Evolutionary conservation across 208 protist genomes (phyloP).

Genomic region (Acanthamoeba culbertsoni): DNA sequence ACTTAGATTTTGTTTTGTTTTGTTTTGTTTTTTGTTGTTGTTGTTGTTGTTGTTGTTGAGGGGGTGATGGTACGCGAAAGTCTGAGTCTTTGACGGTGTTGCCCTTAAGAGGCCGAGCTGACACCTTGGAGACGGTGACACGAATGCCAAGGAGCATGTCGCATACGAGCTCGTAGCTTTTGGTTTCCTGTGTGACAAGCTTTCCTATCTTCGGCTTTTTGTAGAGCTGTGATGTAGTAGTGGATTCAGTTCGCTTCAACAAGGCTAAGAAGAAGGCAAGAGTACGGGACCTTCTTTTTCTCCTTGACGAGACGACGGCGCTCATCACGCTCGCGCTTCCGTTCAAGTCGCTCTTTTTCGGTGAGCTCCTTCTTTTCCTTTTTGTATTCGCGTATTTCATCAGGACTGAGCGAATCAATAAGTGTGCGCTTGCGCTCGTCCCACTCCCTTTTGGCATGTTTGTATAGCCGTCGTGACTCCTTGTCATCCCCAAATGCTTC

Average conservation of each 20-base stretch:
- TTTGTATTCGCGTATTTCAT: slow-evolving; percentile 10
- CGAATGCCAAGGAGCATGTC: slow-evolving; percentile 49
- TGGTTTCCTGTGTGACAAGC: neutral
- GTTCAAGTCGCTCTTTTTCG: neutral
- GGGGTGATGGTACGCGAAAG: neutral
- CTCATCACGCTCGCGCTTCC: neutral
- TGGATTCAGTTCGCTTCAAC: too few relatives aligned
- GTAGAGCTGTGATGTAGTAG: too few relatives aligned
- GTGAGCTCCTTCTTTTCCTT: slow-evolving; percentile 46
- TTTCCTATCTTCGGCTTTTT: slow-evolving; percentile 11
- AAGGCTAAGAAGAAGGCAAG: neutral
- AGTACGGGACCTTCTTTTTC: neutral
- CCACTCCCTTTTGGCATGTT: neutral
- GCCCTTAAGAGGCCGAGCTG: neutral
- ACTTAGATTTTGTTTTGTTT: too few relatives aligned
- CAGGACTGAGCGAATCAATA: neutral
- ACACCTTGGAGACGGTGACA: neutral
- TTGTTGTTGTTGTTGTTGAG: neutral
- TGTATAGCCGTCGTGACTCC: neutral
- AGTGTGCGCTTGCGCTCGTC: neutral
- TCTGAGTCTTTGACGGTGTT: neutral
- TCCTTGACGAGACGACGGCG: slow-evolving; percentile 21
- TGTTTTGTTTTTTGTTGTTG: too few relatives aligned
- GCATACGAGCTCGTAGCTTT: slow-evolving; percentile 21
- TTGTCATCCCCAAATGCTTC: neutral